Conservation (phyloP, 192 early-diverging fungal species). For the Hyaloraphidium curvatum region DNA sequence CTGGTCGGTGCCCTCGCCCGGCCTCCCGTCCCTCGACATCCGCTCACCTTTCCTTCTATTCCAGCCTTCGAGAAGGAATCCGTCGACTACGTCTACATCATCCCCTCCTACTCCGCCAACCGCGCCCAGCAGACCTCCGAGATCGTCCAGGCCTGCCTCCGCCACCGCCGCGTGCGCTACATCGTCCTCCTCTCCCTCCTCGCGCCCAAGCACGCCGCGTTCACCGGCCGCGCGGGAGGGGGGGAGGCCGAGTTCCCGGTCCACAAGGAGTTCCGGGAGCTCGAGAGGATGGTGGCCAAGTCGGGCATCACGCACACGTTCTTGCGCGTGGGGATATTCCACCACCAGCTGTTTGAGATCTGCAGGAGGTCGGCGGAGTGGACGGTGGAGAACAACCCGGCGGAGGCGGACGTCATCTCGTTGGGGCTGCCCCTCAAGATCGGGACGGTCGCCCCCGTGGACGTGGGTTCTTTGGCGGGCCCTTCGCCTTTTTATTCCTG, state of each 20-base stretch:
- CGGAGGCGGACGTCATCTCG: not conserved
- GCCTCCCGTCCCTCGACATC: no score
- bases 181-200: constrained; percentile 2
- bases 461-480: not conserved
- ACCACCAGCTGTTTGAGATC: not conserved
- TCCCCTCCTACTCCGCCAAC: not conserved
- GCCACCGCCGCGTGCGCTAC: constrained; percentile 3
- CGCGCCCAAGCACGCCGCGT: not conserved
- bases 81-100: no score
- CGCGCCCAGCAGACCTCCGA: not conserved
- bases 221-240: not conserved
- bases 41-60: no score
- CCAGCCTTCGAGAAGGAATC: no score
- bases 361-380: not conserved
- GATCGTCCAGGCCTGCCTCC: not conserved
- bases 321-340: not conserved
- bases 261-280: not conserved
- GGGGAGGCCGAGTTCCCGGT: not conserved
- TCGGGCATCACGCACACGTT: not conserved
- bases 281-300: not conserved
- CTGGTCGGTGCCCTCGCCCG: no score
- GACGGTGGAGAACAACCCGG: not conserved
- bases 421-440: not conserved
- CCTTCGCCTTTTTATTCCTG: not conserved
- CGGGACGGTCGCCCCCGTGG: not conserved